A percentile compares a stretch with the other conserved stretches of the same genome.
Conservation (phyloP, 495 filamentous ascomycete genomes). For the Aspergillus funiculosus region DNA sequence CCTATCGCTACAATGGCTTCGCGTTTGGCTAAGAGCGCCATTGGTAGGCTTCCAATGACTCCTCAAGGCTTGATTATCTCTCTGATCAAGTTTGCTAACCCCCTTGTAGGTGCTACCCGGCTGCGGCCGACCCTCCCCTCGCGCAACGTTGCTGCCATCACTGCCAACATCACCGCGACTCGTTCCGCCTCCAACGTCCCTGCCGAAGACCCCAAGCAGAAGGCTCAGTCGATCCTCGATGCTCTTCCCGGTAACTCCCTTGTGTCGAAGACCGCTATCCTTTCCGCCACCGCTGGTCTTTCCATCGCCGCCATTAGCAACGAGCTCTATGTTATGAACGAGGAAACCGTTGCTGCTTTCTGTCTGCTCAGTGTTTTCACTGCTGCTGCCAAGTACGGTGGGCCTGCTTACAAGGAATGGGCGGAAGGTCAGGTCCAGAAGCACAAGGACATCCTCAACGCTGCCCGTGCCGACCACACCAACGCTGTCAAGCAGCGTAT, state of each 20-base stretch:
- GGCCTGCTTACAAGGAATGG: slow-evolving; percentile 88
- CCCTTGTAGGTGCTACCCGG: slow-evolving; percentile 73
- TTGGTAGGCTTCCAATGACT: slow-evolving; percentile 57
- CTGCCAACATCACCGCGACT: slow-evolving; percentile 55
- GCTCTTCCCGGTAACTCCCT: slow-evolving; percentile 78
- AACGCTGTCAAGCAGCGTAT: slow-evolving; percentile 90
- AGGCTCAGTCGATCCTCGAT: slow-evolving; percentile 92
- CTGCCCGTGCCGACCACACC: slow-evolving; percentile 89
- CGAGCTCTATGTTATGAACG: slow-evolving; percentile 98
- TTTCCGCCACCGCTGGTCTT: slow-evolving; percentile 85
- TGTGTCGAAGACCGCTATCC: slow-evolving; percentile 89
- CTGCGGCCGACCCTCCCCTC: slow-evolving; percentile 67
- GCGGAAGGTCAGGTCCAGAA: slow-evolving; percentile 78
- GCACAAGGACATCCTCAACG: slow-evolving; percentile 88
- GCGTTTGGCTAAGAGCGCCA: slow-evolving; percentile 83
- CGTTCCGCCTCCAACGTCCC: slow-evolving; percentile 74
- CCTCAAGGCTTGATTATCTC: slow-evolving; percentile 1
- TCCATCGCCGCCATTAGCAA: slow-evolving; percentile 96
- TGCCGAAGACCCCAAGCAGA: slow-evolving; percentile 77
- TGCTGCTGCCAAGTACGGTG: slow-evolving; percentile 83
- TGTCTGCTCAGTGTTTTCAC: slow-evolving; percentile 84
- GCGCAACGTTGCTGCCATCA: slow-evolving; percentile 66
- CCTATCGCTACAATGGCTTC: slow-evolving; percentile 76
- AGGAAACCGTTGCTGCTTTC: slow-evolving; percentile 90
- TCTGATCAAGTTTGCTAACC: slow-evolving; percentile 25